Evolutionary conservation across 176 grass and related monocot genomes (phyloP).

Genomic region (Ensete glaucum): DNA sequence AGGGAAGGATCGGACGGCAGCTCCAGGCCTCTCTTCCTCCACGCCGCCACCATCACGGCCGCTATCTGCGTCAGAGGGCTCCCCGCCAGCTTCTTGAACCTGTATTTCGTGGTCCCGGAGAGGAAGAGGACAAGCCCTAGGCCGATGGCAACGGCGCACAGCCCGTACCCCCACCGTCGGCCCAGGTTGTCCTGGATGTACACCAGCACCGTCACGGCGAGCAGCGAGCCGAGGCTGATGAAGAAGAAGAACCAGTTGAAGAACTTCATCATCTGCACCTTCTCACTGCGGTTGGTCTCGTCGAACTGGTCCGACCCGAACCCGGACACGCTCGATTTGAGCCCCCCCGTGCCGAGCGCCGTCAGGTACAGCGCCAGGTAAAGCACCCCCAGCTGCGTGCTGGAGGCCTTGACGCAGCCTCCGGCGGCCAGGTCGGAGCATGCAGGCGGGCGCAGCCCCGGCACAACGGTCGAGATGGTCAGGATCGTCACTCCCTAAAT

Average conservation of each 20-base stretch:
- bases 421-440: constrained; percentile 17
- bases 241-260: constrained; percentile 99
- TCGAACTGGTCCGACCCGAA: constrained; percentile 98
- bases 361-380: constrained; percentile 85
- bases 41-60: constrained; percentile 46
- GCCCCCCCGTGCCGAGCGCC: constrained; percentile 79
- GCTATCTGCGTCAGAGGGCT: constrained; percentile 84
- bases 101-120: constrained; percentile 45
- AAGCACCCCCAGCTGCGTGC: constrained; percentile 60
- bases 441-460: constrained; percentile 35
- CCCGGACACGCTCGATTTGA: constrained; percentile 91
- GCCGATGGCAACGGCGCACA: constrained; percentile 57
- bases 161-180: constrained; percentile 53
- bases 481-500: constrained; percentile 67
- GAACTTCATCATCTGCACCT: constrained; percentile 63
- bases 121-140: constrained; percentile 50
- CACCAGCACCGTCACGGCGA: constrained; percentile 78
- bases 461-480: constrained; percentile 63
- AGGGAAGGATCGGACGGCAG: constrained; percentile 48
- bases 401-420: constrained; percentile 40
- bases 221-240: constrained; percentile 79
- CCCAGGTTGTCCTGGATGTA: constrained; percentile 89
- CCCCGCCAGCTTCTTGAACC: constrained; percentile 86
- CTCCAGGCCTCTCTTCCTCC: constrained; percentile 48
- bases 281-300: constrained; percentile 49